Percentiles rank a stretch among this genome's conserved stretches.
phyloP scores from a whole-genome alignment of 352 stramenopile species.

The Blastocystis sp. region DNA sequence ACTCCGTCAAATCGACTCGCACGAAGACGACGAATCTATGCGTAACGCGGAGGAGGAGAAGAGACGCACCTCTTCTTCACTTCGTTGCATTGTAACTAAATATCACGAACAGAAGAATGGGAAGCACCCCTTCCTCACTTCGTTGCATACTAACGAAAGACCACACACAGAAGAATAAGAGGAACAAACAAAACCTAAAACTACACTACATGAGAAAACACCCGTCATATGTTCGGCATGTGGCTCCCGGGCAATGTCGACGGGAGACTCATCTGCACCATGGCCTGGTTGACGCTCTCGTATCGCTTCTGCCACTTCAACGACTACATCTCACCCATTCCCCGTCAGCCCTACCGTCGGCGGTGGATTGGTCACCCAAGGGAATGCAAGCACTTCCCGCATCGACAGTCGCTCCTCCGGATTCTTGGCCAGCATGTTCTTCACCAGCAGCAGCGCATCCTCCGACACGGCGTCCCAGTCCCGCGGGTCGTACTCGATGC shows the following conservation, averaged over 20 bases:
- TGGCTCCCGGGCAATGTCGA: conserved; percentile 49
- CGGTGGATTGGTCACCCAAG: conserved; percentile 58
- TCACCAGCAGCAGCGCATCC: conserved; percentile 54
- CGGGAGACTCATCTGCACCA: conserved; percentile 54
- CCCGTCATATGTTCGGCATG: not conserved
- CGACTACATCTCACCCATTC: conserved; percentile 6
- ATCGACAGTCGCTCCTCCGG: conserved; percentile 40
- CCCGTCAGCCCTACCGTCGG: not conserved
- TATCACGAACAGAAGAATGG: not conserved
- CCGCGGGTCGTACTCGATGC: conserved; percentile 11
- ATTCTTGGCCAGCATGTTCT: conserved; percentile 63
- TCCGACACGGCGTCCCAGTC: conserved; percentile 31
- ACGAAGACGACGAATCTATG: conserved; percentile 46
- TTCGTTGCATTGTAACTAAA: conserved; percentile 36
- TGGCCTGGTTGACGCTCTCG: not conserved
- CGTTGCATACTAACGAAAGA: not conserved
- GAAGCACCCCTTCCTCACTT: not conserved
- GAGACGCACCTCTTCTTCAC: not conserved
- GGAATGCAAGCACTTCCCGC: conserved; percentile 36
- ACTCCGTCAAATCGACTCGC: conserved; percentile 32
- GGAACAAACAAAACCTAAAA: not conserved
- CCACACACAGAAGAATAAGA: not conserved
- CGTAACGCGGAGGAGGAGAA: not conserved
- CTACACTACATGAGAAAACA: conserved; percentile 4
- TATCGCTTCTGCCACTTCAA: conserved; percentile 18